These are phyloP conservation scores for Marsdenia floribunda DNA, from an alignment of 257 asterid species.

Conservation along the genomic window DNA sequence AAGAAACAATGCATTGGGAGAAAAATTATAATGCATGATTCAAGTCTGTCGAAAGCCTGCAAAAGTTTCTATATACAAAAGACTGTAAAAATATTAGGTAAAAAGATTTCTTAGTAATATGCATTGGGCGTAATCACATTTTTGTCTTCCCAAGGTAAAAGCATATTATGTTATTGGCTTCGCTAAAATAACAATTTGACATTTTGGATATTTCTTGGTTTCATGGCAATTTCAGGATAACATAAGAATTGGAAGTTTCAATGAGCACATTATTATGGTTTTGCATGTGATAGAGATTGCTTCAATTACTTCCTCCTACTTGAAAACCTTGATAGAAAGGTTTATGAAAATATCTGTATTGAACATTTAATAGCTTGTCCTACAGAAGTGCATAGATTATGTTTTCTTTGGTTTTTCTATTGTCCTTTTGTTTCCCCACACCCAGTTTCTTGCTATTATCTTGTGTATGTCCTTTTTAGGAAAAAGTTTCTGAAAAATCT, in stretches of 20 bases:
- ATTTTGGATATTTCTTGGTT: slow-evolving; percentile 7
- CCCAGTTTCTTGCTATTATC: no score
- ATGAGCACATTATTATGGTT: background rate
- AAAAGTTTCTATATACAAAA: no score
- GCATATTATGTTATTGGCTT: slow-evolving; percentile 4
- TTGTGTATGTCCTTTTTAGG: no score
- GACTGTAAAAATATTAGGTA: no score
- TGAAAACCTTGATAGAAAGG: background rate
- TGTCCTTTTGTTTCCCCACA: no score
- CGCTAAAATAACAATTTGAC: slow-evolving; percentile 2
- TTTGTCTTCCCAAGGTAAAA: slow-evolving; percentile 90
- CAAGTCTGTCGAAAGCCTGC: no score
- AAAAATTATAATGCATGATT: no score
- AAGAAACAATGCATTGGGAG: no score
- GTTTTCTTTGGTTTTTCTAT: no score
- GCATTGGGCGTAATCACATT: slow-evolving; percentile 85
- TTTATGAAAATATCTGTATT: background rate
- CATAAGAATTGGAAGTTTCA: background rate
- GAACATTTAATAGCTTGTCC: background rate
- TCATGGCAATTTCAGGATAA: slow-evolving; percentile 1
- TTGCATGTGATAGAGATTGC: background rate
- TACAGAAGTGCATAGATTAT: no score
- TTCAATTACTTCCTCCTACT: background rate
- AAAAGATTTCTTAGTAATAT: no score
- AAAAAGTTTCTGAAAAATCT: no score